These are phyloP conservation scores for Ganoderma lucidum DNA, from an alignment of 1,284 basidiomycete genomes.

Conservation along the genomic window DNA sequence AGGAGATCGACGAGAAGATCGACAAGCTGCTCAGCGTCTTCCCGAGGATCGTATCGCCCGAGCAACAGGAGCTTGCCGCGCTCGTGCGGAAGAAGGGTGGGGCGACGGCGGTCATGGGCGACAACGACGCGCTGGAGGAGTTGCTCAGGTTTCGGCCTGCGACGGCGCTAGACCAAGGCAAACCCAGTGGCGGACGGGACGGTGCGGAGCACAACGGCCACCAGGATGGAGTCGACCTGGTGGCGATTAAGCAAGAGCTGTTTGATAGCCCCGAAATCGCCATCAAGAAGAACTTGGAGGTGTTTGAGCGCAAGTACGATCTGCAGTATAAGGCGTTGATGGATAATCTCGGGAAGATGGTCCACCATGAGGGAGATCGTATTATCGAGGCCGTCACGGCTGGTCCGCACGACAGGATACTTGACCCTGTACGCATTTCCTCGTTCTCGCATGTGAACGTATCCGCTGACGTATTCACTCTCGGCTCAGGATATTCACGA, in stretches of 20 bases:
- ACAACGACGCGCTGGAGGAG: slow-evolving; percentile 30
- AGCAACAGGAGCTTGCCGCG: slow-evolving; percentile 29
- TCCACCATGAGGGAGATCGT: slow-evolving; percentile 36
- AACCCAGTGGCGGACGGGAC: background rate
- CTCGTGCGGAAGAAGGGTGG: slow-evolving; percentile 35
- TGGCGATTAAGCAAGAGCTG: slow-evolving; percentile 14
- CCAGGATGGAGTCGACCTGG: background rate
- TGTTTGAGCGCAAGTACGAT: slow-evolving; percentile 43
- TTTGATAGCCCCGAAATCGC: slow-evolving; percentile 25
- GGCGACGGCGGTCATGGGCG: slow-evolving; percentile 24
- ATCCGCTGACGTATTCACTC: background rate
- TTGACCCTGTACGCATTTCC: slow-evolving; percentile 32
- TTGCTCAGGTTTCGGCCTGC: slow-evolving; percentile 4
- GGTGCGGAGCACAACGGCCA: background rate
- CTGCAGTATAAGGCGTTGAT: slow-evolving; percentile 37
- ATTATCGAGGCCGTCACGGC: slow-evolving; percentile 36
- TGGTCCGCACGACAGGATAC: slow-evolving; percentile 40
- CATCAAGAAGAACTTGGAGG: slow-evolving; percentile 37
- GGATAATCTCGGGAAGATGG: slow-evolving; percentile 31
- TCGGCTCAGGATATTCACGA: slow-evolving; percentile 26
- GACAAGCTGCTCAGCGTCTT: slow-evolving; percentile 25
- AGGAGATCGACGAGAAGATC: slow-evolving; percentile 37
- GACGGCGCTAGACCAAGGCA: background rate
- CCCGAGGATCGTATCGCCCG: slow-evolving; percentile 21
- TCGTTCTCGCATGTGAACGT: slow-evolving; percentile 1